phyloP scores from a whole-genome alignment of 2,329 filamentous ascomycete species.

The Lasiodiplodia citricola region DNA sequence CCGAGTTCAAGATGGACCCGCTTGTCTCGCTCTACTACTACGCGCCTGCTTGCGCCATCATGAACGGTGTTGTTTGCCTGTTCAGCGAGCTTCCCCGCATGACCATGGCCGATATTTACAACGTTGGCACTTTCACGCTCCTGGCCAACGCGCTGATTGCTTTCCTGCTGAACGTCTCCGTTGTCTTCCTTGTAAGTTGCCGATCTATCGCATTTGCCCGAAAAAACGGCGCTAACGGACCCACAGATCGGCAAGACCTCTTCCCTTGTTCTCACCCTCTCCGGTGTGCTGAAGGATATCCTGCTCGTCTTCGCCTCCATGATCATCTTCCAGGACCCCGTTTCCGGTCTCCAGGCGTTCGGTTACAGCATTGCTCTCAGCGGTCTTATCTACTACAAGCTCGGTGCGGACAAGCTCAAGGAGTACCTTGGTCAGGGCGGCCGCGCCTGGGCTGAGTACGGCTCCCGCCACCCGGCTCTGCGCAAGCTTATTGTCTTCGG shows the following conservation, averaged over 20 bases:
- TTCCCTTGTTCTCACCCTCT: slow-evolving; percentile 83
- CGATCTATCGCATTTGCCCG: neutral
- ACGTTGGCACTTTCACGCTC: slow-evolving; percentile 74
- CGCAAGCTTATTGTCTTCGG: slow-evolving; percentile 78
- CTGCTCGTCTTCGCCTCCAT: slow-evolving; percentile 80
- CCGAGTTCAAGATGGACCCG: slow-evolving; percentile 91
- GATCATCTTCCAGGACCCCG: slow-evolving; percentile 79
- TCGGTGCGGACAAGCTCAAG: slow-evolving; percentile 81
- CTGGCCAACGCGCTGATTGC: slow-evolving; percentile 78
- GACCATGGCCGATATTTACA: slow-evolving; percentile 71
- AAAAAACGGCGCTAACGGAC: slow-evolving; percentile 27
- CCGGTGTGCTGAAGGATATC: slow-evolving; percentile 87
- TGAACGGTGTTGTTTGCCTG: slow-evolving; percentile 77
- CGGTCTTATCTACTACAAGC: slow-evolving; percentile 86
- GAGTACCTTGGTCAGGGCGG: slow-evolving; percentile 74
- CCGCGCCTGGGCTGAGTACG: slow-evolving; percentile 87
- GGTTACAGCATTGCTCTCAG: slow-evolving; percentile 80
- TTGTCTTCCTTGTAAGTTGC: slow-evolving; percentile 77
- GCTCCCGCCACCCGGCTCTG: slow-evolving; percentile 73
- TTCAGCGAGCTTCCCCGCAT: slow-evolving; percentile 75
- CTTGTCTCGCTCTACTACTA: slow-evolving; percentile 91
- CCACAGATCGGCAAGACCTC: slow-evolving; percentile 83
- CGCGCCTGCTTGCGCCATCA: slow-evolving; percentile 79
- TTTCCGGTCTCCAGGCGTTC: slow-evolving; percentile 78
- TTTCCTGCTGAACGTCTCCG: slow-evolving; percentile 82